Evolutionary conservation across 2,329 filamentous ascomycete genomes (phyloP).

Genomic region (Epichloe scottii): DNA sequence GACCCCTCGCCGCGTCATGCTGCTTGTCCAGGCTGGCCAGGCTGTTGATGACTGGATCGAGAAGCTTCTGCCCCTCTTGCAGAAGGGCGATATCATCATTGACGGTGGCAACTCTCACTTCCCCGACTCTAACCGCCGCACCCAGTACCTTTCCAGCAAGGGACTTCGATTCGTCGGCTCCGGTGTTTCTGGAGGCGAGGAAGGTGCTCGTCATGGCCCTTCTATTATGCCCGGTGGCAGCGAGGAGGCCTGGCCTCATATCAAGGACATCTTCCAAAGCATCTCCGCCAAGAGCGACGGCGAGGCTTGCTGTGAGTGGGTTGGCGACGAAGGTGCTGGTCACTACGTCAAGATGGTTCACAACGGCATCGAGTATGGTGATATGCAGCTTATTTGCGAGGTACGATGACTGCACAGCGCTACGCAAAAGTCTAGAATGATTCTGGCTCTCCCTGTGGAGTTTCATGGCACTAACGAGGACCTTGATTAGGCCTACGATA

Average conservation of each 20-base stretch:
- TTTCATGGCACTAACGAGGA: neutral
- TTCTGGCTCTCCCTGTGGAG: neutral
- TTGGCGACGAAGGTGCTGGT: slow-evolving; percentile 96
- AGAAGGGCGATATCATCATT: slow-evolving; percentile 93
- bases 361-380: slow-evolving; percentile 99
- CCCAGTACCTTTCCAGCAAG: slow-evolving; percentile 75
- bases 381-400: slow-evolving; percentile 99
- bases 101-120: slow-evolving; percentile 98
- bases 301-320: slow-evolving; percentile 98
- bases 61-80: slow-evolving; percentile 72
- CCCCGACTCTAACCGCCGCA: slow-evolving; percentile 96
- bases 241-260: slow-evolving; percentile 93
- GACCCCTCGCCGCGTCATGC: slow-evolving; percentile 92
- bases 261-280: slow-evolving; percentile 98
- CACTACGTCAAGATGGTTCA: slow-evolving; percentile 99
- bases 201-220: slow-evolving; percentile 94
- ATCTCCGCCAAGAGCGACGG: slow-evolving; percentile 95
- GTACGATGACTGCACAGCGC: slow-evolving; percentile 36
- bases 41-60: slow-evolving; percentile 99
- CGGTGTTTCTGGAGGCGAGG: slow-evolving; percentile 97
- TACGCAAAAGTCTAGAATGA: neutral
- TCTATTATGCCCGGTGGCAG: slow-evolving; percentile 98
- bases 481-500: slow-evolving; percentile 74
- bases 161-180: slow-evolving; percentile 91
- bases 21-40: slow-evolving; percentile 96